Evolutionary conservation across 2,329 filamentous ascomycete species (phyloP).

Genomic region (Capronia americana): DNA sequence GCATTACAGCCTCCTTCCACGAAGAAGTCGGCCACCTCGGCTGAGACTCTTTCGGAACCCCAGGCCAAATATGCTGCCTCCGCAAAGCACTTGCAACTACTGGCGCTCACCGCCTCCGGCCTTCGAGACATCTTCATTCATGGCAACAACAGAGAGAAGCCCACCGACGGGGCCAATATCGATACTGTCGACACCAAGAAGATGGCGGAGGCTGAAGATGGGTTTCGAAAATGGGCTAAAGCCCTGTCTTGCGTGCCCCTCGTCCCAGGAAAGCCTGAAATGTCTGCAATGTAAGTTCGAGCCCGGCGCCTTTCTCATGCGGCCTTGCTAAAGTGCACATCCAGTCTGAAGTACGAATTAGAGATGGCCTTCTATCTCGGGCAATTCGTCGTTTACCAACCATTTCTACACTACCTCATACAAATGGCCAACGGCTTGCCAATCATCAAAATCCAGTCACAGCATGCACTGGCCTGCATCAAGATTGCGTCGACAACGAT

Average conservation of each 20-base stretch:
- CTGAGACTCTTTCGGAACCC: conserved; percentile 16
- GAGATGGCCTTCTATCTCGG: conserved; percentile 33
- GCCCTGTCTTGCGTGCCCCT: conserved; percentile 23
- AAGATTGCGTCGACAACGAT: conserved; percentile 36
- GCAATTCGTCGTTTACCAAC: conserved; percentile 34
- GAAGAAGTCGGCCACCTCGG: conserved; percentile 4
- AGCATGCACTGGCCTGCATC: conserved; percentile 36
- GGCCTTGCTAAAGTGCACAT: background rate
- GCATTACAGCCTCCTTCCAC: conserved; percentile 18
- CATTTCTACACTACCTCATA: conserved; percentile 38
- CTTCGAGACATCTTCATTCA: conserved; percentile 18
- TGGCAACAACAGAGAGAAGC: background rate
- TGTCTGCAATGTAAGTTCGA: conserved; percentile 23
- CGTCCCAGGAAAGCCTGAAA: conserved; percentile 16
- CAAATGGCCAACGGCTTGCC: conserved; percentile 69
- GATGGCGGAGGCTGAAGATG: conserved; percentile 27
- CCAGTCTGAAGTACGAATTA: conserved; percentile 32
- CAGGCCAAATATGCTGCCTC: conserved; percentile 23
- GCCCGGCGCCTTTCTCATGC: background rate
- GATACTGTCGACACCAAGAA: conserved; percentile 27
- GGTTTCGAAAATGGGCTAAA: conserved; percentile 32
- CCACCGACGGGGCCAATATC: conserved; percentile 2
- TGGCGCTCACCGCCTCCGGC: conserved; percentile 17
- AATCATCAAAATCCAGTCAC: conserved; percentile 66
- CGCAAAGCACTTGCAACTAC: conserved; percentile 25